Evolutionary conservation across 1,284 basidiomycete species (phyloP), one percentile per base, ranked within the genome.

Genomic region (Singerocomus rubriflavus): DNA sequence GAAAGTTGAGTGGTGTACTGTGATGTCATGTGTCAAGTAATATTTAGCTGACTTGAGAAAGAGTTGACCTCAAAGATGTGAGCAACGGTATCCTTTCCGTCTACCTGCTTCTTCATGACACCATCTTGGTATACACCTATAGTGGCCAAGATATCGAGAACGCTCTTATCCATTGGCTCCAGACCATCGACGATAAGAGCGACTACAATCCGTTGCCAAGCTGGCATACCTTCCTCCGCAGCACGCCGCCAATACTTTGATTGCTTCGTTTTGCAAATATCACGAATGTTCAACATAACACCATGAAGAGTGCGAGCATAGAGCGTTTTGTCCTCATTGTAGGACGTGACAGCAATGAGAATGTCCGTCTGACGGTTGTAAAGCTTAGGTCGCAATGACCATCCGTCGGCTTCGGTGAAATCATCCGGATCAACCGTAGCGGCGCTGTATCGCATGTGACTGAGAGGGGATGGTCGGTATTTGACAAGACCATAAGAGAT

Each of bases 241-340:
- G 78, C 80, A 46, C 82, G 78, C 41, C 88, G 80, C 94, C 87
- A 98, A 74, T 92, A 98, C 69, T 96, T 96, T 55, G 92, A 95
- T 63, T 88, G 85, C 69, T 95, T 96, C 43, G 92, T 94, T 74
- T 93, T 95, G 82, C 93, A 97, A 58, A 98, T 98, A 64, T 98
- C 95, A 59, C 95, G 90, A 57, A 99, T 96, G 71, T 99, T 99
- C 59, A 95, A 72, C 94, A 98, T 98, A 65, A 98, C 89, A 56
- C 92, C 91, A 64, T 98, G 93, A 41, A 98, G 74, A 1, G 93
- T 98, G 55, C 93, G 86, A 17, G 93, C 86, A 62, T 96, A 95
- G 11, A 98, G 80, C 5, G 87, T 88, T 74, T 98, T 96, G 78
- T 98, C 94, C 72, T 91, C 89, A 55, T 92, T 91, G 71, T 92